Evolutionary conservation across 2,329 filamentous ascomycete species (phyloP), one percentile per base, ranked within the genome.

Genomic region (Hymenotorrendiella dingleyae): DNA sequence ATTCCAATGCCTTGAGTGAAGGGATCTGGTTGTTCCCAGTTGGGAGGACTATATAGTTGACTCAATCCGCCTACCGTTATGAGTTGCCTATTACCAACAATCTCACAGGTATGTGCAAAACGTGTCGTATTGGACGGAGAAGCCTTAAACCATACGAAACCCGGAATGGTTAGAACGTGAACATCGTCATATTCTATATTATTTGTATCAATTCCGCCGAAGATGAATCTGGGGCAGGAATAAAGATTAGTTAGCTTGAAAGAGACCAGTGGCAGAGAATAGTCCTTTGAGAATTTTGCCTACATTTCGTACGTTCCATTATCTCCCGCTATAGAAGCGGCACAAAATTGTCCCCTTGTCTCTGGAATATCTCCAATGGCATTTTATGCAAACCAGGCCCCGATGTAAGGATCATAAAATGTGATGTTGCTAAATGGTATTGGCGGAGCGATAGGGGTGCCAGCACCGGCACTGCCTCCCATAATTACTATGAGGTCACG

Each of bases 141-240:
- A 7, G 38, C 43, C 17, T 48, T 45, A 16, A 54, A 46, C 51
- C 51, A 54, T 16, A 46, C 44, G 23, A 52, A 52, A 12, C 47
- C 49, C 9, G 51, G 51, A 6, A 54, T 32, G 9, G 49, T 52
- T 9, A 54, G 39, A 20, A 54, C 47, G 20, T 50, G 52, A 11
- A 54, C 45, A n/a, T 50, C 41, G 28, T 44, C 48, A 34, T 28
- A 46, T 4, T 12, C 4, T n/a, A n/a, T n/a, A 6, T 4, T 34
- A 16, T 34, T 10, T 11, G 30, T 6, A 20, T 17, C 19, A 17
- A 34, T 12, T 20, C 48, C 48, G 14, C 36, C 48, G 17, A 48
- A 44, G 6, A 48, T 35, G 14, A 50, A 48, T 36, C 48, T 46
- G 30, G n/a, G n/a, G n/a, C n/a, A n/a, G n/a, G n/a, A n/a, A n/a